Base-by-base conservation (phyloP, 306 rosid genomes). In the Canavalia gladiata region DNA sequence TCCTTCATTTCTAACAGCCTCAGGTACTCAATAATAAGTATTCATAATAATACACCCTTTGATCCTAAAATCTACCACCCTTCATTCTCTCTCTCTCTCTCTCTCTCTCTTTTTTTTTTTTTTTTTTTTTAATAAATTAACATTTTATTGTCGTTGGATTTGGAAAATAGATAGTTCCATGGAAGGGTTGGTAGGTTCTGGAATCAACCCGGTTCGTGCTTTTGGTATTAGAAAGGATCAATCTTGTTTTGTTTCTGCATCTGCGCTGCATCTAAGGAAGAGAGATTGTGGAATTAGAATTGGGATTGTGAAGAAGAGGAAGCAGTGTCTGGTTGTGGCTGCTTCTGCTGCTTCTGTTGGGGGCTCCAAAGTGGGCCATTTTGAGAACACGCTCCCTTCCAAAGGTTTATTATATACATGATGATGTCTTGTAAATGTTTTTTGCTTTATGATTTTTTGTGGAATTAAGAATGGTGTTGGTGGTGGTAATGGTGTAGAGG, bases 341-440 rank as follows among this genome's bases (percentile, higher is more conserved):
- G 39, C 84, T 80, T 39, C 86, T 67, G 82, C 87, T 79, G 37
- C 82, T 10, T 84, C 91, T 11, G 87, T 76, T 77, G 86, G 84
- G 47, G 68, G 76, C 30, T 59, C 89, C 30, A 71, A 82, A 78
- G 41, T 80, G 54, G 81, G 58, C 43, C 90, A 75, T 58, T 90
- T 82, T 37, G 79, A 80, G 78, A 91, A 87, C 74, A 91, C 84
- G 0, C 6, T 81, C 45, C 92, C 91, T 80, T 87, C 92, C 57
- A 86, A 75, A 91, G 94, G 94, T 83, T 50, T 45, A 12, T 5
- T 3, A 6, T 56, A 3, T 67, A 10, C 54, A 42, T 46, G 8
- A 29, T 18, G 2, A 8, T 46, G 8, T 49, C 9, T 29, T 12
- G 10, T 1, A 6, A 0, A 12, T 63, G 33, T 62, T 68, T 1